A percentile compares a stretch with the other conserved stretches of the same genome.
Conservation (phyloP, 2,329 filamentous ascomycete genomes). For the Clonostachys byssicola region DNA sequence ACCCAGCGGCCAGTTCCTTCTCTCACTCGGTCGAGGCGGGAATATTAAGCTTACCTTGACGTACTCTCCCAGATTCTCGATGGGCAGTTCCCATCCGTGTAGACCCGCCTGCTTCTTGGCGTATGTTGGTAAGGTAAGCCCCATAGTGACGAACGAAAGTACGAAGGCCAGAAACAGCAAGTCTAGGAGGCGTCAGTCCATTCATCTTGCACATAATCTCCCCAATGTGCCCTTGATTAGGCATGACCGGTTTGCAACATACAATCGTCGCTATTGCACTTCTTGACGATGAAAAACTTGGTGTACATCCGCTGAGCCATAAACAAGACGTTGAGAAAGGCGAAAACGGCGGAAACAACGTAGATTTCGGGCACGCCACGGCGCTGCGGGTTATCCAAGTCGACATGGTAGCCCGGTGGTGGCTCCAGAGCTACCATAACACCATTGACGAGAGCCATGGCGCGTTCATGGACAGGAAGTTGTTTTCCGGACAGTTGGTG, state of each 20-base stretch:
- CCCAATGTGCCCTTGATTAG: no score
- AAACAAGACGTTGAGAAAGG: slow-evolving; percentile 10
- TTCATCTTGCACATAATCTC: no score
- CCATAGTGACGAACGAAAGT: no score
- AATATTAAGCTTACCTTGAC: no score
- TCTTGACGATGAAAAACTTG: slow-evolving; percentile 12
- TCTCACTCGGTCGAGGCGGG: no score
- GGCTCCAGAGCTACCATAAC: slow-evolving; percentile 11
- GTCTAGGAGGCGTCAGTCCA: no score
- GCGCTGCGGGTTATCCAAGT: slow-evolving; percentile 22
- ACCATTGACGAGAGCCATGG: not conserved
- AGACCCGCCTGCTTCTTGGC: slow-evolving; percentile 3
- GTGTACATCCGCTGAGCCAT: slow-evolving; percentile 17
- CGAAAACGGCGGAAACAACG: slow-evolving; percentile 10
- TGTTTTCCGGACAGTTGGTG: not conserved
- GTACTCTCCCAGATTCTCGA: not conserved
- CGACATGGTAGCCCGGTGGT: slow-evolving; percentile 22
- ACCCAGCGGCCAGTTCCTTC: slow-evolving; percentile 8
- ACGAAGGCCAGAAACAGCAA: no score
- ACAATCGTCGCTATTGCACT: slow-evolving; percentile 14
- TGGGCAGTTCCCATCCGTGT: slow-evolving; percentile 16
- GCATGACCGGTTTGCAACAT: no score
- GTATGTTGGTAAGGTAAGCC: no score
- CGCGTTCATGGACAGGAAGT: not conserved
- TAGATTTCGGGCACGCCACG: slow-evolving; percentile 14